These are phyloP conservation scores for Pseudocercospora crystallina DNA, from an alignment of 2,329 filamentous ascomycete species.

Conservation along the genomic window DNA sequence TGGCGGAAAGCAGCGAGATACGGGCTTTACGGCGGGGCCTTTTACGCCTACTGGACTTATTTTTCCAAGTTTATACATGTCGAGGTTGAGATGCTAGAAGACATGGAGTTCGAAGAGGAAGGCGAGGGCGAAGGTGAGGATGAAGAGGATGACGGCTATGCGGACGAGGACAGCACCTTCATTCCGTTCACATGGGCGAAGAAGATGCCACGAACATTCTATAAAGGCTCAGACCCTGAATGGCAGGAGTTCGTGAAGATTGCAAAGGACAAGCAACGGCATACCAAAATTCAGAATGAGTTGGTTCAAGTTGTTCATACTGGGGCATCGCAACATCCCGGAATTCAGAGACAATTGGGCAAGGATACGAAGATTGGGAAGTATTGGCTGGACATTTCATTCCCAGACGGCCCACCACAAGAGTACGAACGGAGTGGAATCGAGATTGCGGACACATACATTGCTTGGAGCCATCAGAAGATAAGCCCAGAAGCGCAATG, in stretches of 20 bases:
- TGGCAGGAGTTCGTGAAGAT: constrained; percentile 53
- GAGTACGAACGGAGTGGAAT: constrained; percentile 51
- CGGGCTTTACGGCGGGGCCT: constrained; percentile 24
- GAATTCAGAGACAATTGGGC: constrained; percentile 36
- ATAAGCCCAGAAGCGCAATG: constrained; percentile 43
- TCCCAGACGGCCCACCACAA: constrained; percentile 49
- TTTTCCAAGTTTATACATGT: constrained; percentile 29
- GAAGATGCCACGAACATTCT: constrained; percentile 43
- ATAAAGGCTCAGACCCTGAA: constrained; percentile 54
- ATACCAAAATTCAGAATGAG: constrained; percentile 43
- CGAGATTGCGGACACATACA: constrained; percentile 40
- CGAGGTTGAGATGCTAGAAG: constrained; percentile 31
- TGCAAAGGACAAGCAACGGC: constrained; percentile 42
- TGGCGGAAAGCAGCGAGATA: constrained; percentile 27
- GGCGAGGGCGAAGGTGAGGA: constrained; percentile 29
- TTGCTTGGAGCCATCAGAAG: constrained; percentile 43
- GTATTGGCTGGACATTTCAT: constrained; percentile 50
- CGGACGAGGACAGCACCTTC: constrained; percentile 44
- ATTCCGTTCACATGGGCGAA: constrained; percentile 51
- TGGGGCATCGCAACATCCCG: constrained; percentile 32
- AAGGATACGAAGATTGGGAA: constrained; percentile 42
- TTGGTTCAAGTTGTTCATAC: constrained; percentile 39
- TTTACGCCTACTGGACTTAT: constrained; percentile 25
- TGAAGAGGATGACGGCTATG: constrained; percentile 35
- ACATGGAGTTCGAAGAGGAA: constrained; percentile 19